phyloP scores from a whole-genome alignment of 2,329 filamentous ascomycete species.

The Penicillium frequentans region DNA sequence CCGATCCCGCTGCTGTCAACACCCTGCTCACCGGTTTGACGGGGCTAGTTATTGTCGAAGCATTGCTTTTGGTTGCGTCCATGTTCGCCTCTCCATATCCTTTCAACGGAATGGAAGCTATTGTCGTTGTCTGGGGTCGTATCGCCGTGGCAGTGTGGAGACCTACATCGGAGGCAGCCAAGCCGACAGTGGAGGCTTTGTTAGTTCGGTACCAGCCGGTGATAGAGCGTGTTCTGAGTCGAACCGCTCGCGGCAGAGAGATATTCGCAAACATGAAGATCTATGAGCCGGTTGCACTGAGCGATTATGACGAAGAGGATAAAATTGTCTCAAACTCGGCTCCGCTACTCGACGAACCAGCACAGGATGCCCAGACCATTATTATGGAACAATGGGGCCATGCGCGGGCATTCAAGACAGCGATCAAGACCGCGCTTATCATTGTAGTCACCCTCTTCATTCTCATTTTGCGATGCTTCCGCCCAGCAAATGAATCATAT shows the following conservation, averaged over 20 bases:
- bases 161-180: slow-evolving; percentile 1
- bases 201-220: not conserved
- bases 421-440: slow-evolving; percentile 16
- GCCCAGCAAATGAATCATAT: slow-evolving; percentile 25
- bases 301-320: slow-evolving; percentile 18
- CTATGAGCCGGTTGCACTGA: slow-evolving; percentile 14
- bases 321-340: slow-evolving; percentile 6
- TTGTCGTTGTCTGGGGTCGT: slow-evolving; percentile 18
- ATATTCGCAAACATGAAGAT: slow-evolving; percentile 11
- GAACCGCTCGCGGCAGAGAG: not conserved
- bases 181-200: not conserved
- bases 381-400: not conserved
- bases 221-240: not conserved
- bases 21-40: slow-evolving; percentile 34
- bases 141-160: slow-evolving; percentile 4
- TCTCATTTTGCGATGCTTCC: slow-evolving; percentile 25
- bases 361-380: not conserved
- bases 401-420: not conserved
- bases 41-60: slow-evolving; percentile 33
- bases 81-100: slow-evolving; percentile 25
- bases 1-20: slow-evolving; percentile 34
- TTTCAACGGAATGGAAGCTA: slow-evolving; percentile 23
- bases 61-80: slow-evolving; percentile 24
- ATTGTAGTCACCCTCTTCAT: slow-evolving; percentile 24
- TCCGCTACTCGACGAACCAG: slow-evolving; percentile 10